A percentile compares a stretch with the other conserved stretches of the same genome.
These are phyloP conservation scores for Schwanniomyces yamadae DNA, from an alignment of 805 yeast species.

Conservation along the genomic window DNA sequence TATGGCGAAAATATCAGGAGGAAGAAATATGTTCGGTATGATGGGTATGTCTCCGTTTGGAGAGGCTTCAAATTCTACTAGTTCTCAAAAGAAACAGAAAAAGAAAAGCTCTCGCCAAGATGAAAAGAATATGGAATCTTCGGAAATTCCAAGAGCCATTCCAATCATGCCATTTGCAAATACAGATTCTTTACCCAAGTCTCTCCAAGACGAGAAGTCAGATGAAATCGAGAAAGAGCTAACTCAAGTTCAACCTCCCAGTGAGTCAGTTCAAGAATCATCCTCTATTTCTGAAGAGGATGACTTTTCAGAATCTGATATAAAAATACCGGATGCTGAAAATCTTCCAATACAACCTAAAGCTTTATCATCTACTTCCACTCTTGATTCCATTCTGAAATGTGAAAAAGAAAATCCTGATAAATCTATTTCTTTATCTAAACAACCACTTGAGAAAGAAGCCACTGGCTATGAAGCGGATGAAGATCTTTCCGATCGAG, in stretches of 20 bases:
- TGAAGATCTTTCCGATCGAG: slow-evolving; percentile 43
- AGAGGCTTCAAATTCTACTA: slow-evolving; percentile 1
- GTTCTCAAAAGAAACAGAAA: slow-evolving; percentile 11
- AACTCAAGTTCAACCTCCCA: background rate
- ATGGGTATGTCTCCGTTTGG: slow-evolving; percentile 53
- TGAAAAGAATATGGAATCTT: background rate
- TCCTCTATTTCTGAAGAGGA: slow-evolving; percentile 25
- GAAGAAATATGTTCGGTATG: slow-evolving; percentile 76
- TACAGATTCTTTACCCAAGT: slow-evolving; percentile 28
- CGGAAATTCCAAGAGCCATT: slow-evolving; percentile 36
- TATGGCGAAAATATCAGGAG: slow-evolving; percentile 95
- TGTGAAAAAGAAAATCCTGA: slow-evolving; percentile 5
- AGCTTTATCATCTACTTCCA: background rate
- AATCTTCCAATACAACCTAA: background rate
- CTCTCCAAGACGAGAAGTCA: slow-evolving; percentile 11
- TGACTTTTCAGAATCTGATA: slow-evolving; percentile 19
- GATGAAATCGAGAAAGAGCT: background rate
- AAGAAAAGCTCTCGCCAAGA: background rate
- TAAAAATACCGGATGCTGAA: slow-evolving; percentile 6
- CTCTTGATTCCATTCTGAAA: background rate
- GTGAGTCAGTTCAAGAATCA: slow-evolving; percentile 1
- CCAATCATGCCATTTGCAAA: slow-evolving; percentile 56
- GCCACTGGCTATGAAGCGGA: slow-evolving; percentile 73
- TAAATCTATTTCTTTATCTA: slow-evolving; percentile 12
- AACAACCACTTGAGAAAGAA: slow-evolving; percentile 17